Base-by-base conservation (phyloP, 2,329 filamentous ascomycete genomes). In the Fusarium sororula region DNA sequence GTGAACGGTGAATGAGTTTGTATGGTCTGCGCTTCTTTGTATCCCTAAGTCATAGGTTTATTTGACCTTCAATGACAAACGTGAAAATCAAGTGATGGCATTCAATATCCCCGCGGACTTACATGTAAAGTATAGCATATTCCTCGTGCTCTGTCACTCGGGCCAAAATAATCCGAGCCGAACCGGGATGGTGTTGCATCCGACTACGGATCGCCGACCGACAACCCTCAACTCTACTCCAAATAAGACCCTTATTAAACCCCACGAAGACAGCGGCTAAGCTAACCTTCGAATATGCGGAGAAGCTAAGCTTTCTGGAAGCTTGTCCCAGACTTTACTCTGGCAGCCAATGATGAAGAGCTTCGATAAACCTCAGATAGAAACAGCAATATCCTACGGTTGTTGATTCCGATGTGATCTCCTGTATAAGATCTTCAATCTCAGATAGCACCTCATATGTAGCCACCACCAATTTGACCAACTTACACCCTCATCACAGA, bases 21-120 rank as follows among this genome's bases (percentile, higher is more conserved):
- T 12, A 20, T 6, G 32, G 5, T 9, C 18, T 35, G 7, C 12
- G 17, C 50, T 11, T 53, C 9, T 24, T 32, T 24, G 17, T 14
- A 14, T 24, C 28, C 22, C 2, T 17, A 4, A n/a, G 1, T 17
- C 0, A 13, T n/a, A n/a, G 5, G 6, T 50, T 32, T n/a, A 32
- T 17, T 30, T n/a, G 15, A 18, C 5, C 15, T 51, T 5, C 2
- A 2, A 51, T 20, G 28, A 14, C 11, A 10, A 24, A 24, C 5
- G 20, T 5, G 8, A 18, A 13, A n/a, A 13, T 28, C 9, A 11
- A 9, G 1, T 30, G 3, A 48, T n/a, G 12, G 10, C 24, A 20
- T 24, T 7, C 2, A 6, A 24, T 20, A 1, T 1, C 15, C 6
- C 32, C 9, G 5, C 24, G n/a, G 17, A 24, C 3, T 26, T 26